Evolutionary conservation across 2,329 filamentous ascomycete species (phyloP).

Genomic region (Colletotrichum orbiculare): DNA sequence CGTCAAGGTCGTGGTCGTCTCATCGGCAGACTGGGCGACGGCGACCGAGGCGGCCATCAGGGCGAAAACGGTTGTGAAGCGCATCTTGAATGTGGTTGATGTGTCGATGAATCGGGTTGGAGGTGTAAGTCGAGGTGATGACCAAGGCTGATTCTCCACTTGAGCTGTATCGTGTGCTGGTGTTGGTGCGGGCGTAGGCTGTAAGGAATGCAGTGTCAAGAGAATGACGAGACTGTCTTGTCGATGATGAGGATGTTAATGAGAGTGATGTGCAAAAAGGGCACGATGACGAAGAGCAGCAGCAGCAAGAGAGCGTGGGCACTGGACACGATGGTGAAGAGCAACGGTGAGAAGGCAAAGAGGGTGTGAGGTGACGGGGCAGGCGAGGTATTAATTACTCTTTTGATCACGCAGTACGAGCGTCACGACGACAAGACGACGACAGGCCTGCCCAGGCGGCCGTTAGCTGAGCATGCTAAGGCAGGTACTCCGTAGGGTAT

Average conservation of each 20-base stretch:
- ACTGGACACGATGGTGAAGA: conserved; percentile 28
- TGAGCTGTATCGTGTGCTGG: conserved; percentile 1
- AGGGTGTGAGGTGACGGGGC: conserved; percentile 19
- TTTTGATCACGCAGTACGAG: conserved; percentile 17
- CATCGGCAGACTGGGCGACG: conserved; percentile 46
- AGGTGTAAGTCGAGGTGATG: conserved; percentile 22
- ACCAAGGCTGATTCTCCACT: conserved; percentile 11
- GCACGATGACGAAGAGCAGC: conserved; percentile 34
- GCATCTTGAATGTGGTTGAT: conserved; percentile 53
- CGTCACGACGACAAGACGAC: conserved; percentile 5
- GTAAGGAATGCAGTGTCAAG: conserved; percentile 28
- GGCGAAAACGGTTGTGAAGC: conserved; percentile 55
- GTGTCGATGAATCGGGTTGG: conserved; percentile 13
- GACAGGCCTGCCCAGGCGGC: not conserved
- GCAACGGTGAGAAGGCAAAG: conserved; percentile 7
- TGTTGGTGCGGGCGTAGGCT: conserved; percentile 1
- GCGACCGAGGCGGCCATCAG: conserved; percentile 54
- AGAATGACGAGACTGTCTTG: conserved; percentile 33
- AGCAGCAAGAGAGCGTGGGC: conserved; percentile 34
- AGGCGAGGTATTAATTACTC: conserved; percentile 34
- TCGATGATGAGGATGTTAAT: conserved; percentile 18
- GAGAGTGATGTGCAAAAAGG: conserved; percentile 31
- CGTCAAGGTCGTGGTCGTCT: conserved; percentile 53
- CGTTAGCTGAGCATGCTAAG: too few species aligned
- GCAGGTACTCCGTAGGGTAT: too few species aligned